A percentile compares a stretch with the other conserved stretches of the same genome.
phyloP scores from a whole-genome alignment of 1,139 yeast species.

The Lodderomyces theae region DNA sequence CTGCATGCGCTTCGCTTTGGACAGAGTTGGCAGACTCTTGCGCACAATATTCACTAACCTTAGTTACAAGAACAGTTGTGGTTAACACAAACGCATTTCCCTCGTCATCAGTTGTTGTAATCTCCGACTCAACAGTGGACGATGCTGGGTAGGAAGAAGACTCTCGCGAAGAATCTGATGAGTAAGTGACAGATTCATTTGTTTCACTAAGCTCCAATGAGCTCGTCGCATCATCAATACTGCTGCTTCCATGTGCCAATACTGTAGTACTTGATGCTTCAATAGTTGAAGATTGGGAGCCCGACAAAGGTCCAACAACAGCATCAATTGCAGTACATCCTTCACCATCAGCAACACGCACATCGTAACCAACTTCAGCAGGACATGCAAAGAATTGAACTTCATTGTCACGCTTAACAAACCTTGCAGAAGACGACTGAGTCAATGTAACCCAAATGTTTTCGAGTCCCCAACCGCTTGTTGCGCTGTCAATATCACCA shows the following conservation, averaged over 20 bases:
- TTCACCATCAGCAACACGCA: slow-evolving; percentile 4
- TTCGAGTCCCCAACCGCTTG: slow-evolving; percentile 5
- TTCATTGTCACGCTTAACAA: slow-evolving; percentile 5
- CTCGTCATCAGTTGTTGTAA: slow-evolving; percentile 6
- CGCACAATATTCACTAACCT: slow-evolving; percentile 9
- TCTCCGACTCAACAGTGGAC: slow-evolving; percentile 5
- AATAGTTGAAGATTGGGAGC: slow-evolving; percentile 18
- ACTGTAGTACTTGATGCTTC: slow-evolving; percentile 34
- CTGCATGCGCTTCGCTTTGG: slow-evolving; percentile 9
- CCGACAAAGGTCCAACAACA: slow-evolving; percentile 1
- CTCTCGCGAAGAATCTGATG: slow-evolving; percentile 1
- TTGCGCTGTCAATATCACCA: slow-evolving; percentile 4
- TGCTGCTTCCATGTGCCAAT: slow-evolving; percentile 28
- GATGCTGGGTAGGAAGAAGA: slow-evolving; percentile 1
- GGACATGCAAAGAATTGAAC: slow-evolving; percentile 7
- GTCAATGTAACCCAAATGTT: slow-evolving; percentile 2
- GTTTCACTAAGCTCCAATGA: slow-evolving; percentile 5
- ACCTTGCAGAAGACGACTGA: background rate
- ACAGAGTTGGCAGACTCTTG: slow-evolving; percentile 8
- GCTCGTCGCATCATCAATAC: slow-evolving; percentile 7
- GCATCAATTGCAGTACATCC: slow-evolving; percentile 4
- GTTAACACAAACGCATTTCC: slow-evolving; percentile 6
- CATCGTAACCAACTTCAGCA: slow-evolving; percentile 6
- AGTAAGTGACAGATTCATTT: slow-evolving; percentile 15
- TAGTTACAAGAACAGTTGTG: slow-evolving; percentile 7